Evolutionary conservation across 805 yeast species (phyloP).

Genomic region (Sugiyamaella lignohabitans): DNA sequence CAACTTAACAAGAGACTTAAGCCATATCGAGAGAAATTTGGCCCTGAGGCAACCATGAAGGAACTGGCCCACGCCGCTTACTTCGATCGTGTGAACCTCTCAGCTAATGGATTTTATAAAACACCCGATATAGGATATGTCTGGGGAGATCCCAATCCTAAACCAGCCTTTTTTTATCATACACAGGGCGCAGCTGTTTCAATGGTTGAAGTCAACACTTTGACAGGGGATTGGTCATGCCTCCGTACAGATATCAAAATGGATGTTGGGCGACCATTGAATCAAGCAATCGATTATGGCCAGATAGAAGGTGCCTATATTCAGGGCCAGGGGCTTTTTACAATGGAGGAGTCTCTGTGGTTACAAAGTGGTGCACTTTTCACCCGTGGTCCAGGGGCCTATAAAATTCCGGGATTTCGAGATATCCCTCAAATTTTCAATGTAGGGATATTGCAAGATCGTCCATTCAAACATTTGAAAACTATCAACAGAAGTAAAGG

Average conservation of each 20-base stretch:
- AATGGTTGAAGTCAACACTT: conserved; percentile 41
- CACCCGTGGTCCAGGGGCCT: conserved; percentile 45
- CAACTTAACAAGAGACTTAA: conserved; percentile 37
- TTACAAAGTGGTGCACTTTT: conserved; percentile 37
- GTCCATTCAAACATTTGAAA: conserved; percentile 39
- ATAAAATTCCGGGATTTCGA: conserved; percentile 45
- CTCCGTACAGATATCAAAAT: conserved; percentile 40
- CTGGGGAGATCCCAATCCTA: conserved; percentile 37
- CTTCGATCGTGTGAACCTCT: conserved; percentile 39
- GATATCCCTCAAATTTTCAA: conserved; percentile 43
- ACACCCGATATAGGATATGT: conserved; percentile 43
- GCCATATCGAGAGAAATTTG: conserved; percentile 35
- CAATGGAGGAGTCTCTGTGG: conserved; percentile 45
- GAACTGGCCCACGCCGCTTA: conserved; percentile 39
- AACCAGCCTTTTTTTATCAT: conserved; percentile 42
- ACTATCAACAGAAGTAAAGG: conserved; percentile 42
- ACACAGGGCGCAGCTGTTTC: conserved; percentile 43
- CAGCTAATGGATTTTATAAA: conserved; percentile 46
- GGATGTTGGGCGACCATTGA: conserved; percentile 45
- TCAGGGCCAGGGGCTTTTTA: conserved; percentile 45
- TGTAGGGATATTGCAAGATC: conserved; percentile 37
- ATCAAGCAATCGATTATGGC: conserved; percentile 45
- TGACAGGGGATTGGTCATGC: conserved; percentile 44
- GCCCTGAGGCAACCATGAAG: conserved; percentile 36
- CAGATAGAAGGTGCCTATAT: conserved; percentile 47